Percentiles rank a stretch among this genome's conserved stretches.
phyloP scores from a whole-genome alignment of 768 basidiomycete species.

The Termitomyces sp. region DNA sequence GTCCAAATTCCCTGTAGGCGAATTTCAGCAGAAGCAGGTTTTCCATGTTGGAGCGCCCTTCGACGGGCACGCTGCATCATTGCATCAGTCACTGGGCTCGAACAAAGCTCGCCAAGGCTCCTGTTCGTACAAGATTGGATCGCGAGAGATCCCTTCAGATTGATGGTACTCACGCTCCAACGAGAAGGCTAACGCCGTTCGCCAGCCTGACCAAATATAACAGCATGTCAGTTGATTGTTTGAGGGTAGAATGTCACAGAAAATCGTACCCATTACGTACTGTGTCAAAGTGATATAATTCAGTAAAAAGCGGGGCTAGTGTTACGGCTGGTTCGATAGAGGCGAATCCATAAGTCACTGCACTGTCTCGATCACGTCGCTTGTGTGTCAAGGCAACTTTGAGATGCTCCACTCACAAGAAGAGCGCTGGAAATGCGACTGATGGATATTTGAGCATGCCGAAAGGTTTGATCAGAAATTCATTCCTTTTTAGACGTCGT shows the following conservation, averaged over 20 bases:
- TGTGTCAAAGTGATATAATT: conserved; percentile 34
- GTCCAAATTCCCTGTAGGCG: conserved; percentile 36
- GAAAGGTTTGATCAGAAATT: conserved; percentile 29
- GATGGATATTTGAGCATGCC: conserved; percentile 38
- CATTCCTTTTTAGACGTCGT: conserved; percentile 20
- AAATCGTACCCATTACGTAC: conserved; percentile 28
- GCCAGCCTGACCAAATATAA: conserved; percentile 21
- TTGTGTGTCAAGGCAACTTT: background rate
- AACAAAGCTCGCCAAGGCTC: conserved; percentile 29
- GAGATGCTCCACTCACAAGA: conserved; percentile 22
- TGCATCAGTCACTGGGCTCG: conserved; percentile 29
- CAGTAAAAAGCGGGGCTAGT: conserved; percentile 30
- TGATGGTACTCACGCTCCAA: conserved; percentile 26
- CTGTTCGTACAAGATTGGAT: conserved; percentile 11
- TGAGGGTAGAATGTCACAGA: background rate
- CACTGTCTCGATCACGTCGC: conserved; percentile 14
- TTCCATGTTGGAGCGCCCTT: conserved; percentile 19
- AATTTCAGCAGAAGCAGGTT: conserved; percentile 24
- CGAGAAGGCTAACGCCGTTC: conserved; percentile 30
- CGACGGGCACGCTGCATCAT: conserved; percentile 31
- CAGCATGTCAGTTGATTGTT: background rate
- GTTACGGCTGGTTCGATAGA: conserved; percentile 36
- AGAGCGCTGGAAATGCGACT: conserved; percentile 30
- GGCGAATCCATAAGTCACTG: conserved; percentile 32
- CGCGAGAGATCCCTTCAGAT: background rate